Evolutionary conservation across 208 protist genomes (phyloP).

Genomic region (Trypanosoma lewisi): DNA sequence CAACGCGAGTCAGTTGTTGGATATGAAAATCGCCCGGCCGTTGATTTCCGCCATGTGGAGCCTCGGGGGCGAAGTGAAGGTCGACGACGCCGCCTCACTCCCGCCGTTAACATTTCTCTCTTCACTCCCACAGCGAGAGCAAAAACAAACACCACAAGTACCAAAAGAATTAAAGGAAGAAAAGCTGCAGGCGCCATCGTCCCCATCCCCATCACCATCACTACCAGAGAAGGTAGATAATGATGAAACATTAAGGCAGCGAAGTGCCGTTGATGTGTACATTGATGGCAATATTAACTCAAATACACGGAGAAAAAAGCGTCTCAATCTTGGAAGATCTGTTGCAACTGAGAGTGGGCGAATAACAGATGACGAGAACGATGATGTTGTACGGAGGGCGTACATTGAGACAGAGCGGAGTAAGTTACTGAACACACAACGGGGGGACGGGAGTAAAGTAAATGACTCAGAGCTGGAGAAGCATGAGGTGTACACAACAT

Average conservation of each 20-base stretch:
- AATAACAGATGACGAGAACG: conserved; percentile 2
- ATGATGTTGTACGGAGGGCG: conserved; percentile 11
- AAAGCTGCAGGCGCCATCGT: neutral
- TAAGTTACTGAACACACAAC: conserved; percentile 14
- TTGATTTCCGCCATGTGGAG: conserved; percentile 25
- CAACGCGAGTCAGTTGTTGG: neutral
- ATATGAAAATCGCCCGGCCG: conserved; percentile 30
- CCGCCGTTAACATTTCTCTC: conserved; percentile 1
- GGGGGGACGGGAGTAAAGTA: neutral
- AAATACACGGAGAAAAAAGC: conserved; percentile 14
- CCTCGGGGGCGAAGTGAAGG: conserved; percentile 20
- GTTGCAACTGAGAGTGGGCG: neutral
- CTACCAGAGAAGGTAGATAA: neutral
- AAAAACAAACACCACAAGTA: neutral
- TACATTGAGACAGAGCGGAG: conserved; percentile 18
- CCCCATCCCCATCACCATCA: too few species aligned
- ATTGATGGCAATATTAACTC: neutral
- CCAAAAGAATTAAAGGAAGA: conserved; percentile 3
- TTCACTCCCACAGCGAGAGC: neutral
- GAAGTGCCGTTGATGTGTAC: neutral
- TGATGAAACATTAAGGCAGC: neutral
- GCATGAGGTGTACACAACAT: too few species aligned
- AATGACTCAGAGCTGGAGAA: too few species aligned
- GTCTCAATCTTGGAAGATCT: conserved; percentile 9
- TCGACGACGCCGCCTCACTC: conserved; percentile 11